A percentile compares a stretch with the other conserved stretches of the same genome.
Evolutionary conservation across 2,329 filamentous ascomycete genomes (phyloP).

Genomic region (Beauveria varroae): DNA sequence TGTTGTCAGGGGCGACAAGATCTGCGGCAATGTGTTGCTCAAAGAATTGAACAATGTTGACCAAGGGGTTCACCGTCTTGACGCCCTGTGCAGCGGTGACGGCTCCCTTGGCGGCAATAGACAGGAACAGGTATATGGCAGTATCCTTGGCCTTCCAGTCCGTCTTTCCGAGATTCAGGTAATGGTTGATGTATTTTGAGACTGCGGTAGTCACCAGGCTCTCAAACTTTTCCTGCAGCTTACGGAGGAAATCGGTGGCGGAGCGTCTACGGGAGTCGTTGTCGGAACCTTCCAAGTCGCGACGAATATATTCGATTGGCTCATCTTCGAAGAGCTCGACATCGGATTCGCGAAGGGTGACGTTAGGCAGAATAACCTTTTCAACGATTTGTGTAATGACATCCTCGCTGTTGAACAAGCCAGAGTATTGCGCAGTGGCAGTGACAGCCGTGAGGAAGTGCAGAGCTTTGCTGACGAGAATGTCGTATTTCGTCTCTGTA

Average conservation of each 20-base stretch:
- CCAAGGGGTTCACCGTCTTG: conserved; percentile 76
- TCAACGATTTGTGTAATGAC: conserved; percentile 83
- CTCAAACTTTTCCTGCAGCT: conserved; percentile 85
- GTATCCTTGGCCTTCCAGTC: conserved; percentile 99
- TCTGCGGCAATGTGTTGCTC: conserved; percentile 88
- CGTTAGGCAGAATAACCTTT: conserved; percentile 91
- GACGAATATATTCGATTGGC: conserved; percentile 94
- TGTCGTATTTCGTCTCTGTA: conserved; percentile 85
- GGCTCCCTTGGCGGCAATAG: conserved; percentile 85
- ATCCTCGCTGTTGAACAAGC: conserved; percentile 74
- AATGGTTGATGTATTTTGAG: conserved; percentile 77
- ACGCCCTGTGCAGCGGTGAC: conserved; percentile 85
- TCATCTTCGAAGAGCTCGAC: conserved; percentile 97
- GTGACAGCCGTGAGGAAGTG: conserved; percentile 91
- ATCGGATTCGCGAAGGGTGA: conserved; percentile 85
- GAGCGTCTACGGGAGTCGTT: conserved; percentile 87
- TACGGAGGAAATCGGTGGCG: conserved; percentile 87
- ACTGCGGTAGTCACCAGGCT: conserved; percentile 79
- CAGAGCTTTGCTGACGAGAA: conserved; percentile 86
- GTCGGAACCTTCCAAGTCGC: conserved; percentile 92
- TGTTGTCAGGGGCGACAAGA: conserved; percentile 59
- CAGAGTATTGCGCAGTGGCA: conserved; percentile 67
- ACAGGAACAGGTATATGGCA: conserved; percentile 92
- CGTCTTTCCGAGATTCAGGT: conserved; percentile 68
- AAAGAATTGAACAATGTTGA: conserved; percentile 93